These are phyloP conservation scores for Phytophthora sp. DNA, from an alignment of 352 stramenopile species.

Conservation along the genomic window DNA sequence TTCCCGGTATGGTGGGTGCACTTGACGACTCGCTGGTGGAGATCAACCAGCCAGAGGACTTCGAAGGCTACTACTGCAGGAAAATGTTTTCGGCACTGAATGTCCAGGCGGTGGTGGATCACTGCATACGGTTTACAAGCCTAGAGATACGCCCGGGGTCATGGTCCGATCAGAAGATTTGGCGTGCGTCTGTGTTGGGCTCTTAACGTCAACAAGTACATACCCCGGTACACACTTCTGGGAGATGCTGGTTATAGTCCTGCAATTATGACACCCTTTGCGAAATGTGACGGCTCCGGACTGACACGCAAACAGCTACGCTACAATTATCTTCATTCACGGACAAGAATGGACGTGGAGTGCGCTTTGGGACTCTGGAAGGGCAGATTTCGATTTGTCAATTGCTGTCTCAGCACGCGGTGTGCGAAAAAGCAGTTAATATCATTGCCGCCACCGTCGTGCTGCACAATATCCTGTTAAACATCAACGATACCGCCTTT, in stretches of 20 bases:
- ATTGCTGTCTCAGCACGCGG: not conserved
- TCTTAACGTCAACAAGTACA: not conserved
- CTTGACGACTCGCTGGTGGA: not conserved
- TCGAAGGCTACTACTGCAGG: not conserved
- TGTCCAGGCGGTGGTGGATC: not conserved
- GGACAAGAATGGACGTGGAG: not conserved
- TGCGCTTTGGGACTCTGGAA: not conserved
- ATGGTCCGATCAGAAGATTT: not conserved
- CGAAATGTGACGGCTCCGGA: too few relatives aligned
- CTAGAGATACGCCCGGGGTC: not conserved
- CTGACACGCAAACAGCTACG: too few relatives aligned
- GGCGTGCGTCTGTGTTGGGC: not conserved
- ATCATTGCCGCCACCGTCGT: not conserved
- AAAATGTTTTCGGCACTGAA: not conserved
- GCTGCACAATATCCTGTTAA: not conserved
- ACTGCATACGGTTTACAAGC: not conserved
- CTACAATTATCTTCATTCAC: too few relatives aligned
- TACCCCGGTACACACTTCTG: not conserved
- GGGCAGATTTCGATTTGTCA: not conserved
- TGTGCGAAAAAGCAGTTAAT: not conserved
- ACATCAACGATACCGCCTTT: not conserved
- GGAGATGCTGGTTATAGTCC: not conserved
- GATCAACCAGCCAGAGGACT: too few relatives aligned
- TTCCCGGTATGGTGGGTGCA: not conserved
- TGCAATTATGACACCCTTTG: not conserved